phyloP scores from a whole-genome alignment of 2,329 filamentous ascomycete genomes.

The Zopfia rhizophila region DNA sequence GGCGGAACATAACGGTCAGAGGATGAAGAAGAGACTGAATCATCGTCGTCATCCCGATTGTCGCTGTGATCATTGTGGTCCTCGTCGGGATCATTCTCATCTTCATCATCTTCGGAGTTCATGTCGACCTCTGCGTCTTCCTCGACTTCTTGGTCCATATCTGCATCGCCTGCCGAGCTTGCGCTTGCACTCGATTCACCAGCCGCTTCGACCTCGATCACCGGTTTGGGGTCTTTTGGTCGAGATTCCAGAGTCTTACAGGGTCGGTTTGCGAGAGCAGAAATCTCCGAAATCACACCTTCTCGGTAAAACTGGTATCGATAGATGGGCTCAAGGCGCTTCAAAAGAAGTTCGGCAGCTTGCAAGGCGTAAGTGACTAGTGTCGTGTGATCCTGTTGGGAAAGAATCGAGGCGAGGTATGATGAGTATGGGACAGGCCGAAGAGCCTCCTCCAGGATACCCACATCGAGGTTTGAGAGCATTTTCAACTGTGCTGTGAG shows the following conservation, averaged over 20 bases:
- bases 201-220: conserved; percentile 35
- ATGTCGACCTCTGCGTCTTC: conserved; percentile 65
- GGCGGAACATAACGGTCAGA: conserved; percentile 38
- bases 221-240: conserved; percentile 38
- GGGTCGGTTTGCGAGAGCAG: conserved; percentile 73
- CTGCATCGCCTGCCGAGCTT: conserved; percentile 38
- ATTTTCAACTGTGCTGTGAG: conserved; percentile 97
- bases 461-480: conserved; percentile 90
- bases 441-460: conserved; percentile 85
- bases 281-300: conserved; percentile 91
- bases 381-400: conserved; percentile 90
- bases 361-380: conserved; percentile 89
- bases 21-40: conserved; percentile 72
- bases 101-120: conserved; percentile 61
- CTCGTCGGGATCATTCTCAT: conserved; percentile 67
- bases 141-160: conserved; percentile 57
- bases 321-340: conserved; percentile 86
- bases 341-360: conserved; percentile 86
- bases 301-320: conserved; percentile 97
- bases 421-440: conserved; percentile 93
- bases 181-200: conserved; percentile 36
- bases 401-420: conserved; percentile 92
- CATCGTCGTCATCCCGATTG: conserved; percentile 68
- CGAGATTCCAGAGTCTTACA: conserved; percentile 43
- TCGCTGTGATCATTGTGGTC: conserved; percentile 68